Conservation (phyloP, 805 yeast genomes). For the Candida ponderosae region DNA sequence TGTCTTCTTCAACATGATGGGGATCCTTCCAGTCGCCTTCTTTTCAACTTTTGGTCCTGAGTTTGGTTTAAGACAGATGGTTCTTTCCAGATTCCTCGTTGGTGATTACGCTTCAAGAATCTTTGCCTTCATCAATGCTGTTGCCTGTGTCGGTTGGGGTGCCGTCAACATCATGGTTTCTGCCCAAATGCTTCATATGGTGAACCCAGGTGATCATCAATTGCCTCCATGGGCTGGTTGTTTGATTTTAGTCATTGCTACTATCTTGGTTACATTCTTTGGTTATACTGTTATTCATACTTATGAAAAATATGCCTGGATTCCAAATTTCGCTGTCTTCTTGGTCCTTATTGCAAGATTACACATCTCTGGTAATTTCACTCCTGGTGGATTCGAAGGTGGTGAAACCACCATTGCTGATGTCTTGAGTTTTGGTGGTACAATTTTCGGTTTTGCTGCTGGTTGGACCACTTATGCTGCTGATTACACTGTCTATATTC, state of each 20-base stretch:
- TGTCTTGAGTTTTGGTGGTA: slow-evolving; percentile 75
- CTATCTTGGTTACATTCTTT: slow-evolving; percentile 69
- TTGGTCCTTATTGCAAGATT: slow-evolving; percentile 74
- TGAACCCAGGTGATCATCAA: slow-evolving; percentile 45
- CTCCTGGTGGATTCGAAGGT: slow-evolving; percentile 37
- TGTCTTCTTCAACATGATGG: slow-evolving; percentile 66
- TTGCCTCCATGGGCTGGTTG: slow-evolving; percentile 93
- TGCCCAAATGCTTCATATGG: slow-evolving; percentile 74
- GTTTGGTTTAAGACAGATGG: slow-evolving; percentile 84
- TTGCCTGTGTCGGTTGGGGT: slow-evolving; percentile 95
- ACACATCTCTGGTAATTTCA: slow-evolving; percentile 57
- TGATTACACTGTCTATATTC: slow-evolving; percentile 87
- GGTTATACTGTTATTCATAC: slow-evolving; percentile 79
- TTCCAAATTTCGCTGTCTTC: slow-evolving; percentile 70
- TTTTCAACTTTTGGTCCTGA: slow-evolving; percentile 78
- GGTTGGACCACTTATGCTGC: slow-evolving; percentile 95
- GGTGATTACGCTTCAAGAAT: slow-evolving; percentile 74
- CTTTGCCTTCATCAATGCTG: slow-evolving; percentile 65
- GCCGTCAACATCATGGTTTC: slow-evolving; percentile 87
- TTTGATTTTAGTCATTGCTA: slow-evolving; percentile 56
- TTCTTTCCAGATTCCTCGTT: slow-evolving; percentile 65
- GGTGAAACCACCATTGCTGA: slow-evolving; percentile 69
- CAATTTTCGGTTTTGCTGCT: slow-evolving; percentile 81
- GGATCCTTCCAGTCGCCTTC: slow-evolving; percentile 73
- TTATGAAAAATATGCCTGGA: slow-evolving; percentile 84